These are phyloP conservation scores for Lasiodiplodia citricola DNA, from an alignment of 2,329 filamentous ascomycete genomes.

Conservation along the genomic window DNA sequence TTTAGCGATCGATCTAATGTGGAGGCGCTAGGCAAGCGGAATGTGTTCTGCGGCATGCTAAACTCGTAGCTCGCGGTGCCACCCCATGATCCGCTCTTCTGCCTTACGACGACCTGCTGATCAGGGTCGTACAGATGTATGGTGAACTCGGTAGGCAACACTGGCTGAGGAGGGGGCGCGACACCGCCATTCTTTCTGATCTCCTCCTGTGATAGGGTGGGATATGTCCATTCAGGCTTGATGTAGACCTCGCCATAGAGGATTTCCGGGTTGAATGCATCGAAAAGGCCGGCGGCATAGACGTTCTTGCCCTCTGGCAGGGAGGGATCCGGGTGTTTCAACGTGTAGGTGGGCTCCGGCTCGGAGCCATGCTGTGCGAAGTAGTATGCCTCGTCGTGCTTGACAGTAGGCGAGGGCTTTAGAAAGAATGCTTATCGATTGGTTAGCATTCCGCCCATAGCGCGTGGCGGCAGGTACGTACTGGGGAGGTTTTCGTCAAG, in stretches of 20 bases:
- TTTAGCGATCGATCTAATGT: slow-evolving; percentile 75
- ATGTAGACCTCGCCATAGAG: slow-evolving; percentile 87
- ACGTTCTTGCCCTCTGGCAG: slow-evolving; percentile 74
- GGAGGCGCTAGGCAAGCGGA: slow-evolving; percentile 78
- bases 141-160: slow-evolving; percentile 78
- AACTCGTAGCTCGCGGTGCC: slow-evolving; percentile 86
- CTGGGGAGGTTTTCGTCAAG: slow-evolving; percentile 93
- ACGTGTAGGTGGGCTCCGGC: slow-evolving; percentile 77
- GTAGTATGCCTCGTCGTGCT: slow-evolving; percentile 60
- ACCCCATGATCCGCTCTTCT: slow-evolving; percentile 78
- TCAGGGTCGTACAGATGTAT: slow-evolving; percentile 95
- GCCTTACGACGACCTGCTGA: slow-evolving; percentile 74
- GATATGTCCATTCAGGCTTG: slow-evolving; percentile 83
- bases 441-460: slow-evolving; percentile 50
- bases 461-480: slow-evolving; percentile 34
- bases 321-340: slow-evolving; percentile 77
- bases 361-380: slow-evolving; percentile 78
- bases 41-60: slow-evolving; percentile 85
- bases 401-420: slow-evolving; percentile 57
- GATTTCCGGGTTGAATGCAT: slow-evolving; percentile 79
- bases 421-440: slow-evolving; percentile 61
- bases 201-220: slow-evolving; percentile 80
- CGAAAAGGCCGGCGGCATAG: slow-evolving; percentile 85
- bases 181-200: slow-evolving; percentile 72
- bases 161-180: slow-evolving; percentile 69